Conservation (phyloP, 208 protist species). For the Leishmania aethiopica region DNA sequence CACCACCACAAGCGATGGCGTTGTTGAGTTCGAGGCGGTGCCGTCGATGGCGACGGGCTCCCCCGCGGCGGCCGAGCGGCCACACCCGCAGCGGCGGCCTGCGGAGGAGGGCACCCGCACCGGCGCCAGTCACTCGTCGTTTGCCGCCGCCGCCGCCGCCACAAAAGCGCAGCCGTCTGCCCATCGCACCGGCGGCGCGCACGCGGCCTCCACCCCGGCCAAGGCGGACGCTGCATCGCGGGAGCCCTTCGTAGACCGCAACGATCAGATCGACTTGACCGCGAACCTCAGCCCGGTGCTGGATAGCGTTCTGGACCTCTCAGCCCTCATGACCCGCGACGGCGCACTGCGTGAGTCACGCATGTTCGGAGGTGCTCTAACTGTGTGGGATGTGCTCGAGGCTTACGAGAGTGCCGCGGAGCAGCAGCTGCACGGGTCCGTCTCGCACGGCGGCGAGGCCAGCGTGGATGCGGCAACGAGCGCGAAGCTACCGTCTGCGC, state of each 20-base stretch:
- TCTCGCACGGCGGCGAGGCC: neutral
- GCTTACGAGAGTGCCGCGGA: slow-evolving; percentile 46
- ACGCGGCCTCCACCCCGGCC: neutral
- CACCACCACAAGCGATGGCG: no score
- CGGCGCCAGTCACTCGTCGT: neutral
- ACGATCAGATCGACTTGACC: slow-evolving; percentile 70
- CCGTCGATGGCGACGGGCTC: neutral
- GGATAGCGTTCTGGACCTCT: slow-evolving; percentile 71
- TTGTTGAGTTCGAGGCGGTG: neutral
- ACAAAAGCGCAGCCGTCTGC: neutral
- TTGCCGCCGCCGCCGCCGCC: neutral
- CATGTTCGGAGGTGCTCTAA: slow-evolving; percentile 46
- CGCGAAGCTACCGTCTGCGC: slow-evolving; percentile 20
- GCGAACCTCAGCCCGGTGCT: slow-evolving; percentile 75
- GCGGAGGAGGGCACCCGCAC: neutral
- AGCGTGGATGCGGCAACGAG: slow-evolving; percentile 18
- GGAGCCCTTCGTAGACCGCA: slow-evolving; percentile 44
- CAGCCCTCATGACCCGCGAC: slow-evolving; percentile 35
- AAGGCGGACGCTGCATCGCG: slow-evolving; percentile 8
- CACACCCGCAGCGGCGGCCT: neutral
- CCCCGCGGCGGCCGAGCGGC: neutral
- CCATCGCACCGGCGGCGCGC: neutral
- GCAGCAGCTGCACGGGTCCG: slow-evolving; percentile 28
- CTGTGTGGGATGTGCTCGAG: slow-evolving; percentile 65
- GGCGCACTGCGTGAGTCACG: slow-evolving; percentile 40